Evolutionary conservation across 208 protist species (phyloP).

Genomic region (Kentomonas sorsogonicus): DNA sequence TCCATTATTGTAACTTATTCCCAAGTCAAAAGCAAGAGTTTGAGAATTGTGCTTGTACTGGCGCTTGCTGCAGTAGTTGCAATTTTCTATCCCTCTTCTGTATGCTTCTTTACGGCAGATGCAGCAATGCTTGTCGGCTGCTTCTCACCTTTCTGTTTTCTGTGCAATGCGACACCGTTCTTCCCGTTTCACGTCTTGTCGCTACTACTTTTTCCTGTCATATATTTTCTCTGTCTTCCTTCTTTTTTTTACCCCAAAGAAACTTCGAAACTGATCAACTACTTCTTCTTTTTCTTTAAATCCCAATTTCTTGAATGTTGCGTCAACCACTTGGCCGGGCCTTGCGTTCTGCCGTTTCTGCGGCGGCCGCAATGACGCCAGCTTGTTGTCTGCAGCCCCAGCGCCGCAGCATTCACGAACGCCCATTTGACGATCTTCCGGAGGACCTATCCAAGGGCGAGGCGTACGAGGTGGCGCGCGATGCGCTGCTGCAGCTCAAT

Average conservation of each 20-base stretch:
- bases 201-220: too few species aligned
- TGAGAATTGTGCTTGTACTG: too few species aligned
- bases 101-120: too few species aligned
- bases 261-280: too few species aligned
- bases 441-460: slow-evolving; percentile 43
- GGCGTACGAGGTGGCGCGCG: slow-evolving; percentile 61
- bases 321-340: not conserved
- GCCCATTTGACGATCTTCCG: slow-evolving; percentile 52
- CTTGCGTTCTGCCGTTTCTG: not conserved
- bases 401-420: slow-evolving; percentile 48
- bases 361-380: not conserved
- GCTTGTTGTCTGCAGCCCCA: not conserved
- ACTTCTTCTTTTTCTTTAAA: slow-evolving; percentile 2
- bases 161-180: too few species aligned
- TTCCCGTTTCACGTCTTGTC: too few species aligned
- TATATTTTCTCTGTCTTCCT: slow-evolving; percentile 4
- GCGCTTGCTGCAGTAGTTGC: too few species aligned
- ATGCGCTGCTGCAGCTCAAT: slow-evolving; percentile 89
- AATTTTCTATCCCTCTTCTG: too few species aligned
- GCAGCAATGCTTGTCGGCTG: too few species aligned
- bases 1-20: too few species aligned
- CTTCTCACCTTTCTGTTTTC: too few species aligned
- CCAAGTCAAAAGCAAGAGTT: too few species aligned
- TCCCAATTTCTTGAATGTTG: not conserved
- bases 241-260: slow-evolving; percentile 16